Evolutionary conservation across 257 asterid species (phyloP).

Genomic region (Solanum pennellii): DNA sequence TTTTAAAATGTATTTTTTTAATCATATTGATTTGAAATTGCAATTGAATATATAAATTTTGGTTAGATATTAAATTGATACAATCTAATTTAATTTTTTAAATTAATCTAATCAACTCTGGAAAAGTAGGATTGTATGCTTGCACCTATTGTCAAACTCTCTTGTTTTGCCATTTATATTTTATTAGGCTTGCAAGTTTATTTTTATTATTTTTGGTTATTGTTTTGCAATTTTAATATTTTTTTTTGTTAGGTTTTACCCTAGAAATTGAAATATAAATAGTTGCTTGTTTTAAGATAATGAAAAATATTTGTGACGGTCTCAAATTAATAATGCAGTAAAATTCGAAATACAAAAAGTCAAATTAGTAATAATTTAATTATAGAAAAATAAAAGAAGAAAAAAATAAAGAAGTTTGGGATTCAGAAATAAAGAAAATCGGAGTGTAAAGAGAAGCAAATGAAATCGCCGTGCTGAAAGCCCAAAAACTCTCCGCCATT

Average conservation of each 20-base stretch:
- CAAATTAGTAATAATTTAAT: not conserved
- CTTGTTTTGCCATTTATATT: not conserved
- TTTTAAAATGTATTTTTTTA: too few species aligned
- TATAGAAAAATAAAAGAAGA: not conserved
- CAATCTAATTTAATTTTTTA: too few species aligned
- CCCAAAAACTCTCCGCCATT: not conserved
- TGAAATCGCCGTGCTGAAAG: not conserved
- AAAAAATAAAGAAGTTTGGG: not conserved
- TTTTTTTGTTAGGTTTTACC: not conserved
- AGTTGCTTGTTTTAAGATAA: not conserved
- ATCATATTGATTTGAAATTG: too few species aligned
- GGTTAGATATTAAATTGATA: fast-evolving
- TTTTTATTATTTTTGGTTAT: too few species aligned
- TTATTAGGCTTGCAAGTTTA: not conserved
- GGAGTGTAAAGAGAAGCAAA: not conserved
- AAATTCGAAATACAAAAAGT: not conserved
- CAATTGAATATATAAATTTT: too few species aligned
- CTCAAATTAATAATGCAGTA: not conserved
- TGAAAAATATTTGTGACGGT: not conserved
- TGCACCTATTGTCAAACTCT: not conserved
- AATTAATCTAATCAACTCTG: too few species aligned
- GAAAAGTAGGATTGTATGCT: not conserved
- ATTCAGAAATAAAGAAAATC: not conserved
- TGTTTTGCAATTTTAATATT: not conserved
- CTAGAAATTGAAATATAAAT: not conserved